These are phyloP conservation scores for Fusarium nisikadoi DNA, from an alignment of 2,329 filamentous ascomycete species.

Conservation along the genomic window DNA sequence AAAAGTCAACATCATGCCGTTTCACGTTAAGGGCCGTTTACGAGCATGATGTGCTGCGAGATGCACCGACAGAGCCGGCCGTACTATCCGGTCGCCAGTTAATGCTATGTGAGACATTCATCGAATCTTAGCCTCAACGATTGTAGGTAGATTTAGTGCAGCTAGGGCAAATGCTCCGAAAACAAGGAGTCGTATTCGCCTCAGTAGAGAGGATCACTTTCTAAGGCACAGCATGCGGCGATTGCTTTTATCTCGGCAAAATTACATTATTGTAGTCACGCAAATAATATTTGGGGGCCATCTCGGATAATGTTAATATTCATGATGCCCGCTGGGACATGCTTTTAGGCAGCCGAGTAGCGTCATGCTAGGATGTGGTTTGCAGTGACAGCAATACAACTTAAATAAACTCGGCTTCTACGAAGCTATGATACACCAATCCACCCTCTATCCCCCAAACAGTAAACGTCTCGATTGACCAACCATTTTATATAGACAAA, in stretches of 20 bases:
- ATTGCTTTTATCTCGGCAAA: not conserved
- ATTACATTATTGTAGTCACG: not conserved
- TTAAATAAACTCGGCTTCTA: too few species aligned
- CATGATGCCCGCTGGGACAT: not conserved
- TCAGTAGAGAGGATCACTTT: fast-evolving
- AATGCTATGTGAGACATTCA: not conserved
- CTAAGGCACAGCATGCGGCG: not conserved
- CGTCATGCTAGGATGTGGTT: too few species aligned
- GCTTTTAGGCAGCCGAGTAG: not conserved
- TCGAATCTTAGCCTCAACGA: not conserved
- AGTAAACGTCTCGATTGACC: too few species aligned
- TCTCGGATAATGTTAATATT: not conserved
- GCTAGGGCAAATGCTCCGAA: not conserved
- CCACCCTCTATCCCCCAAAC: too few species aligned
- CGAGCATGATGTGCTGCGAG: not conserved
- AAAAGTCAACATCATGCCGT: not conserved
- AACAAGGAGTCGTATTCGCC: too few species aligned
- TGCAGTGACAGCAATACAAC: too few species aligned
- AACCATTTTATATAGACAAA: too few species aligned
- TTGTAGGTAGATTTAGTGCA: fast-evolving
- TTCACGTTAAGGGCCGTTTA: not conserved
- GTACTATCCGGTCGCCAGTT: not conserved
- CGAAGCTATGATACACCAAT: too few species aligned
- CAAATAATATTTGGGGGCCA: not conserved
- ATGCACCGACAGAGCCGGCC: not conserved